phyloP scores from a whole-genome alignment of 2,329 filamentous ascomycete species.

The Fusarium sp. region DNA sequence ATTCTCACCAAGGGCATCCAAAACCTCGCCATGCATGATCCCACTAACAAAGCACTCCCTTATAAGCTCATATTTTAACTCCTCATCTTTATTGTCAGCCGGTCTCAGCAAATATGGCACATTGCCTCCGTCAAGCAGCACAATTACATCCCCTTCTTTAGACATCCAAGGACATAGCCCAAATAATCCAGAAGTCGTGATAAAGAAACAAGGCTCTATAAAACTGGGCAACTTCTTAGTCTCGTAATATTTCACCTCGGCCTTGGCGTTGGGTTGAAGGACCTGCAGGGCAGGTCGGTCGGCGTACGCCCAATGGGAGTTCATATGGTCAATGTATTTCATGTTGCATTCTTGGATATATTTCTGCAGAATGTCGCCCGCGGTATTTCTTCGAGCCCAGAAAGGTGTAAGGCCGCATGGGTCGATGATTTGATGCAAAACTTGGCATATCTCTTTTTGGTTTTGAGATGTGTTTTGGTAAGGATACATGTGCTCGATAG shows the following conservation, averaged over 20 bases:
- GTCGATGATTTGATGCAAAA: constrained; percentile 28
- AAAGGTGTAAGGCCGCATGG: constrained; percentile 26
- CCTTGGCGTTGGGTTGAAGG: accelerated
- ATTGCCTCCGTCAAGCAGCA: constrained; percentile 21
- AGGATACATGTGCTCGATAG: constrained; percentile 24
- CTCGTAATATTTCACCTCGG: not conserved
- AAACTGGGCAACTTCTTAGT: constrained; percentile 16
- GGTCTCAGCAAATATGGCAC: constrained; percentile 27
- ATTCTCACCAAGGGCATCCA: not conserved
- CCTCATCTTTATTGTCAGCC: not conserved
- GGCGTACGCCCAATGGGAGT: constrained; percentile 17
- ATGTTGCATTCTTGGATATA: not conserved
- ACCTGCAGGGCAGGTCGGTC: not conserved
- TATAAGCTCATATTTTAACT: constrained; percentile 1
- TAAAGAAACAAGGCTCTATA: constrained; percentile 27
- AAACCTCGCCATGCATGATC: constrained; percentile 29
- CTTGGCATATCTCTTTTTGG: not conserved
- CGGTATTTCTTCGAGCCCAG: constrained; percentile 2
- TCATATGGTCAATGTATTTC: constrained; percentile 30
- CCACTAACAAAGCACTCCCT: constrained; percentile 32
- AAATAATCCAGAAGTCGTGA: not conserved
- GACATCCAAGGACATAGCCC: constrained; percentile 34
- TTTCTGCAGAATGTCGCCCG: not conserved
- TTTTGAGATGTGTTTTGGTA: not conserved
- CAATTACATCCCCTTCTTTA: constrained; percentile 22